A percentile compares a stretch with the other conserved stretches of the same genome.
These are phyloP conservation scores for Sporothrix globosa DNA, from an alignment of 2,329 filamentous ascomycete genomes.

Conservation along the genomic window DNA sequence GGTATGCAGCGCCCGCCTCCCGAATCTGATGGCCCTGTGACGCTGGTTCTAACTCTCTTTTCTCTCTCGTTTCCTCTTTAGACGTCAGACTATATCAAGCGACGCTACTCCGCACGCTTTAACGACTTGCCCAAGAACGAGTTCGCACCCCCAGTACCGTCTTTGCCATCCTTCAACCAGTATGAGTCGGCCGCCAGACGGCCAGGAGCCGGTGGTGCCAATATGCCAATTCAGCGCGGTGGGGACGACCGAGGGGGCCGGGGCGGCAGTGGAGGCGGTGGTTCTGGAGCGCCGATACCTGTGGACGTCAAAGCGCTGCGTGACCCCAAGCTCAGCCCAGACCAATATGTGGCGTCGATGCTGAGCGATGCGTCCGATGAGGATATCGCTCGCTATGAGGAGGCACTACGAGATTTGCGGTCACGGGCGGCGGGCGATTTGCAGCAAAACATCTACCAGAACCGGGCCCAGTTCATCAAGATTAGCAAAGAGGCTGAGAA, in stretches of 20 bases:
- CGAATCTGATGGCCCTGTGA: background rate
- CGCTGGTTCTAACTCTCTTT: background rate
- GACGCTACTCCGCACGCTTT: slow-evolving; percentile 91
- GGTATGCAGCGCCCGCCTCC: slow-evolving; percentile 43
- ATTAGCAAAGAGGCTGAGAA: slow-evolving; percentile 99
- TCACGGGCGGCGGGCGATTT: slow-evolving; percentile 78
- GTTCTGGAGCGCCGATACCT: slow-evolving; percentile 54
- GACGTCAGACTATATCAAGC: slow-evolving; percentile 85
- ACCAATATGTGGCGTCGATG: slow-evolving; percentile 74
- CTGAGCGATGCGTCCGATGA: slow-evolving; percentile 84
- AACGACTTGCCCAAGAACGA: slow-evolving; percentile 77
- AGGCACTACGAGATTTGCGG: slow-evolving; percentile 74
- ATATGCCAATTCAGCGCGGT: slow-evolving; percentile 58
- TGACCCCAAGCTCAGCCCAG: slow-evolving; percentile 76
- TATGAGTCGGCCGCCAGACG: slow-evolving; percentile 54
- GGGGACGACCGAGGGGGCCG: slow-evolving; percentile 39
- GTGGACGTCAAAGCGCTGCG: slow-evolving; percentile 78
- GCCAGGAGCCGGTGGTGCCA: slow-evolving; percentile 49
- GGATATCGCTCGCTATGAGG: slow-evolving; percentile 82
- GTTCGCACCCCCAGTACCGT: slow-evolving; percentile 74
- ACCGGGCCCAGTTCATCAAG: slow-evolving; percentile 97
- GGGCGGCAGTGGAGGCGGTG: slow-evolving; percentile 23
- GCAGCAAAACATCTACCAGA: slow-evolving; percentile 95
- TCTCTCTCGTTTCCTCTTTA: slow-evolving; percentile 40
- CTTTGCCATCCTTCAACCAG: slow-evolving; percentile 62